Evolutionary conservation across 192 early-diverging fungal species (phyloP).

Genomic region (Globomyces pollinis-pini): DNA sequence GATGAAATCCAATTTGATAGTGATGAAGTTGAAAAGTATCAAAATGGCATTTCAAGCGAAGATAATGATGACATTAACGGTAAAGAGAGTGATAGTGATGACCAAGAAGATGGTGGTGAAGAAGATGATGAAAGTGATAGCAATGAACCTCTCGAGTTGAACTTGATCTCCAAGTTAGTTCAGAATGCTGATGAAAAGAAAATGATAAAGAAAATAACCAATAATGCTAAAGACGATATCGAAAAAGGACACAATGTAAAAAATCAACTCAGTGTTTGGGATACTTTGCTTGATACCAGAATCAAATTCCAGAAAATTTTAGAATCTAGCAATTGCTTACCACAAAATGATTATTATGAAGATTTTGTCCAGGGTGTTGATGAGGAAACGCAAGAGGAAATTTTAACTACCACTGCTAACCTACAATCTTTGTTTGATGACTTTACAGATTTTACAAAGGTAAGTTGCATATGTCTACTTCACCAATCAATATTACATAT

Average conservation of each 20-base stretch:
- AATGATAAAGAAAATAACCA: constrained; percentile 67
- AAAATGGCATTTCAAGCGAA: neutral
- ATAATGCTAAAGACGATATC: constrained; percentile 66
- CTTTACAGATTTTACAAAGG: constrained; percentile 30
- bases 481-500: neutral
- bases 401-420: constrained; percentile 14
- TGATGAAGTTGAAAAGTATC: neutral
- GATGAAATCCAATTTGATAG: neutral
- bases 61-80: constrained; percentile 7
- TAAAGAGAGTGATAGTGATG: constrained; percentile 11
- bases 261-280: constrained; percentile 72
- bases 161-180: constrained; percentile 48
- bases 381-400: neutral
- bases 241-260: constrained; percentile 90
- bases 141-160: constrained; percentile 16
- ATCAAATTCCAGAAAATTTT: constrained; percentile 80
- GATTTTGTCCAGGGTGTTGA: constrained; percentile 6
- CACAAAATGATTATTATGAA: constrained; percentile 39
- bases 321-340: constrained; percentile 70
- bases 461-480: constrained; percentile 11
- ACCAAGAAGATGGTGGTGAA: constrained; percentile 15
- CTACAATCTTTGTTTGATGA: constrained; percentile 31
- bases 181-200: constrained; percentile 79
- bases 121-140: constrained; percentile 25
- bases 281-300: constrained; percentile 72